These are phyloP conservation scores for Yamadazyma friedrichii DNA, from an alignment of 1,139 yeast genomes.

Conservation along the genomic window DNA sequence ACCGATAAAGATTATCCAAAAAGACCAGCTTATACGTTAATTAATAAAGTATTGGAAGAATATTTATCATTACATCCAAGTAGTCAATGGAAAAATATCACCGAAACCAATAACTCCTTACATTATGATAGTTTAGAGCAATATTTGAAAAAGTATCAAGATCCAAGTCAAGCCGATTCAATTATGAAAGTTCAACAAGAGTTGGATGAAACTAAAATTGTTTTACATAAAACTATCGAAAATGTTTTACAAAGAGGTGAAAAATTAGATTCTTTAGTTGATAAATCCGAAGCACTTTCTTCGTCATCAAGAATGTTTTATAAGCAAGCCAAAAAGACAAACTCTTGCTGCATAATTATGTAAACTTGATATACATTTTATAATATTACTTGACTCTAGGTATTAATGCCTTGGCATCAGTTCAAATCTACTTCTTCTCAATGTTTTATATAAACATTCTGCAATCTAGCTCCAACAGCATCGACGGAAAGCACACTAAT, in stretches of 20 bases:
- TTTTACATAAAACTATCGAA: slow-evolving; percentile 93
- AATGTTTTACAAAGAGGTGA: slow-evolving; percentile 95
- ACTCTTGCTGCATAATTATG: slow-evolving; percentile 88
- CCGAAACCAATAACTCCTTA: slow-evolving; percentile 49
- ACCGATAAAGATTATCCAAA: slow-evolving; percentile 96
- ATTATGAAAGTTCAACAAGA: slow-evolving; percentile 97
- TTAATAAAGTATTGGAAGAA: slow-evolving; percentile 90
- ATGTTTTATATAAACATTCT: neutral
- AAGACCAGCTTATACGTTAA: slow-evolving; percentile 92
- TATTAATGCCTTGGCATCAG: too few species aligned
- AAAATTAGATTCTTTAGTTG: slow-evolving; percentile 88
- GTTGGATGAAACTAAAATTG: slow-evolving; percentile 95
- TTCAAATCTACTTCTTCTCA: too few species aligned
- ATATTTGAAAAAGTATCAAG: slow-evolving; percentile 84
- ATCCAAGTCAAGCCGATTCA: slow-evolving; percentile 95
- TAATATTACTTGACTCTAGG: neutral
- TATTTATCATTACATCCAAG: slow-evolving; percentile 82
- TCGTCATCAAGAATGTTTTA: slow-evolving; percentile 90
- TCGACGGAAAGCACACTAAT: too few species aligned
- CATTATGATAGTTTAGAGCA: slow-evolving; percentile 62
- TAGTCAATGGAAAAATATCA: slow-evolving; percentile 60
- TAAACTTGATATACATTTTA: slow-evolving; percentile 21
- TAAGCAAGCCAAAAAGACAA: slow-evolving; percentile 96
- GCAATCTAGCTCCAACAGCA: neutral
- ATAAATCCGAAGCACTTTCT: slow-evolving; percentile 90